Conservation (phyloP, 139 green algal genomes). For the Chlorella sp. region DNA sequence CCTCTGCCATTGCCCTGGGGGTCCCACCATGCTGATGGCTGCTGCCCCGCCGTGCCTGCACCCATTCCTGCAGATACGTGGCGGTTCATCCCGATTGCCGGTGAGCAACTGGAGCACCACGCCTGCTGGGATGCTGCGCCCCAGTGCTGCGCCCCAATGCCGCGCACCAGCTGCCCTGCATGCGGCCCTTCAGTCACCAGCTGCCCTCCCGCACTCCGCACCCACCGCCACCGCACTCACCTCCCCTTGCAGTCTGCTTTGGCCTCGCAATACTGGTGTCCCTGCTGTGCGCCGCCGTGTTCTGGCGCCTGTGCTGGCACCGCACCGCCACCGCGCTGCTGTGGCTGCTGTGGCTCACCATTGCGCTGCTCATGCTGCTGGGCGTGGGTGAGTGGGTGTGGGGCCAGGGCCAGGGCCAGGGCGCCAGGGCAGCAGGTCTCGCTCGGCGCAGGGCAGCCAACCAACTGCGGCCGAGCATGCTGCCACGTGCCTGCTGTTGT, state of each 20-base stretch:
- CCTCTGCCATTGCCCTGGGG: too few relatives aligned
- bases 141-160: background rate
- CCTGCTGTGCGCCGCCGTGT: background rate
- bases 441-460: too few relatives aligned
- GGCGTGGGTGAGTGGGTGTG: slow-evolving; percentile 33
- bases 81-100: slow-evolving; percentile 34
- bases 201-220: background rate
- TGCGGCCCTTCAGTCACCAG: background rate
- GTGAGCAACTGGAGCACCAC: background rate
- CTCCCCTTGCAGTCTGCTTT: slow-evolving; percentile 15
- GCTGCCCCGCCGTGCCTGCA: too few relatives aligned
- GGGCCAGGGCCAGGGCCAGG: too few relatives aligned
- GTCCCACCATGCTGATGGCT: too few relatives aligned
- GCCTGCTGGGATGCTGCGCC: background rate
- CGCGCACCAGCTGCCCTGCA: background rate
- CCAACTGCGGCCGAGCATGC: too few relatives aligned
- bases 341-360: slow-evolving; percentile 43
- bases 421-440: too few relatives aligned
- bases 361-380: slow-evolving; percentile 45
- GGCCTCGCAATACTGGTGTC: slow-evolving; percentile 19
- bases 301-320: slow-evolving; percentile 3
- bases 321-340: slow-evolving; percentile 20
- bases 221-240: too few relatives aligned
- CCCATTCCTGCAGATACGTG: background rate
- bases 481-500: too few relatives aligned